Evolutionary conservation across 2,329 filamentous ascomycete species (phyloP).

Genomic region (Paraphaeosphaeria minitans): DNA sequence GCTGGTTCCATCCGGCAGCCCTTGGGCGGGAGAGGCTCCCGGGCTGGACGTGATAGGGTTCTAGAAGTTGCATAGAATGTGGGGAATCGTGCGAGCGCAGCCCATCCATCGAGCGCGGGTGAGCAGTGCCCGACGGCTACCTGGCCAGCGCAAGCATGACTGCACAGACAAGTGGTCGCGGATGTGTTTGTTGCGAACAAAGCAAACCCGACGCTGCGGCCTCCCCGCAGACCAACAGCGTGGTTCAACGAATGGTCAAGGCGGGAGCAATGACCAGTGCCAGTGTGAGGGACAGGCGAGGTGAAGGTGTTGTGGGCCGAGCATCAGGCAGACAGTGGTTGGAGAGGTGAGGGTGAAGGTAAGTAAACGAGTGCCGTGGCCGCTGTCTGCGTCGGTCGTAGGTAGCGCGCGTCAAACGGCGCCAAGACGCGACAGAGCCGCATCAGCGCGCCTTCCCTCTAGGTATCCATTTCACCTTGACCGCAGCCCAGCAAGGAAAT

Average conservation of each 20-base stretch:
- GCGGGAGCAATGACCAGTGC: background rate
- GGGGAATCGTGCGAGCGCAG: background rate
- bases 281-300: background rate
- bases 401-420: background rate
- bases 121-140: background rate
- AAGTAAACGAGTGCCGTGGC: no score
- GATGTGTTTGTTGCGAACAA: constrained; percentile 9
- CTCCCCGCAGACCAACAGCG: background rate
- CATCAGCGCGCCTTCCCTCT: constrained; percentile 30
- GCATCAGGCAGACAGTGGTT: background rate
- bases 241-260: background rate
- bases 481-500: background rate
- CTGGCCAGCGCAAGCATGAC: constrained; percentile 2
- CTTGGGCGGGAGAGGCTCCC: constrained; percentile 3
- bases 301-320: background rate
- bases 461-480: background rate
- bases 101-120: background rate
- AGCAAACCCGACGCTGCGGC: constrained; percentile 9
- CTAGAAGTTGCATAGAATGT: constrained; percentile 9
- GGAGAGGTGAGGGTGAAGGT: background rate
- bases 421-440: constrained; percentile 15
- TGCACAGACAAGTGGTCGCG: constrained; percentile 1
- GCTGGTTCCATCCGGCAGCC: constrained; percentile 7
- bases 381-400: background rate
- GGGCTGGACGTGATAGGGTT: constrained; percentile 2